Percentiles rank a stretch among this genome's conserved stretches.
Conservation (phyloP, 139 green algal species). For the Closterium sp. region DNA sequence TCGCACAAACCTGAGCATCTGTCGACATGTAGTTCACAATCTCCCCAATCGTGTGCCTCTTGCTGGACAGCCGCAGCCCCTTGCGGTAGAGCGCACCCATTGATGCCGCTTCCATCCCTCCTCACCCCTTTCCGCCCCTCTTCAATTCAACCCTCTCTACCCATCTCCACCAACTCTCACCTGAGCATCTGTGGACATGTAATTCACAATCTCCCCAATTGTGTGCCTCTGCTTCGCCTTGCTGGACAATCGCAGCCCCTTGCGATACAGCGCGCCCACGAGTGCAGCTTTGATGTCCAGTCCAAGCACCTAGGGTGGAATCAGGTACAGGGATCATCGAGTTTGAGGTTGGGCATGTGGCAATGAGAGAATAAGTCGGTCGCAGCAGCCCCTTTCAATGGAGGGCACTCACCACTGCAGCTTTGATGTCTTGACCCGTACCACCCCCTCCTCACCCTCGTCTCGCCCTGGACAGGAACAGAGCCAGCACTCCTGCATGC, state of each 20-base stretch:
- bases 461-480: too few relatives aligned
- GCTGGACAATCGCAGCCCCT: slow-evolving; percentile 11
- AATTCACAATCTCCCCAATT: slow-evolving; percentile 15
- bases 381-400: not conserved
- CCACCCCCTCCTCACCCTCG: too few relatives aligned
- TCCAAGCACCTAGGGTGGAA: not conserved
- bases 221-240: not conserved
- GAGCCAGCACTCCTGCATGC: too few relatives aligned
- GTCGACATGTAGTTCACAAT: not conserved
- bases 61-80: too few relatives aligned
- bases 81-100: too few relatives aligned
- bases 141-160: not conserved
- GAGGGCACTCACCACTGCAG: not conserved
- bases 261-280: not conserved
- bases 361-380: not conserved
- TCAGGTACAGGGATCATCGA: too few relatives aligned
- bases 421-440: not conserved
- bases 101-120: not conserved
- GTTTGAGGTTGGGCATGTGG: too few relatives aligned
- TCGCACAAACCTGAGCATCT: not conserved
- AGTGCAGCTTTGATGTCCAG: not conserved
- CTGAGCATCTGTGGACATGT: slow-evolving; percentile 18
- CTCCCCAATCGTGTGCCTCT: not conserved
- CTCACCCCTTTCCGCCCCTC: not conserved
- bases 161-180: not conserved